Base-by-base conservation (phyloP, 768 basidiomycete species). In the Russula virescens region DNA sequence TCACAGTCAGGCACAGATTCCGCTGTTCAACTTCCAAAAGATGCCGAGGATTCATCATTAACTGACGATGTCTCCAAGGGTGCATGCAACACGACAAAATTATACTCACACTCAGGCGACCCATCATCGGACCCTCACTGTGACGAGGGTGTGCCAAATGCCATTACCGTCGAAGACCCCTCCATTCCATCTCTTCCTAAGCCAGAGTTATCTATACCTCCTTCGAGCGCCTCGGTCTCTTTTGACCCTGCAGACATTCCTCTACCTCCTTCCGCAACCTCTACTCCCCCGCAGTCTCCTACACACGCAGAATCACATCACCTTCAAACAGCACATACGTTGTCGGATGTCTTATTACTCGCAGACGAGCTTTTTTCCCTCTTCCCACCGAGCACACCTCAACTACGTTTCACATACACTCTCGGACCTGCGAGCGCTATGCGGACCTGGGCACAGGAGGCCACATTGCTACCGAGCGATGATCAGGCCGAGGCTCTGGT, bases 381-480 rank as follows among this genome's bases (percentile, higher is more conserved):
- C 21, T 87, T 80, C 71, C 88, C 89, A 5, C 87, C 88, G 2
- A 75, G 79, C 1, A 80, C 87, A 55, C 79, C 84, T 11, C 75
- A 72, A 0, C 75, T 92, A 14, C 70, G 66, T 3, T 74, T 89
- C 18, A 73, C 79, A 7, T 74, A 77, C 31, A 88, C 88, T 52
- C 84, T 93, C 81, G 91, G 91, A 10, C 88, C 87, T 1, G 84
- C 88, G 68, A 91, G 88, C 68, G 87, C 82, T 42, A 76, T 90
- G 55, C 82, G 80, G 71, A 91, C 91, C 10, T 93, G 89, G 89
- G 81, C 80, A 19, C 81, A 85, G 67, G 71, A 74, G 28, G 68
- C 71, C 3, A 54, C 72, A 0, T 71, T 73, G n/a, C 71, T 83
- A 47, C 83, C 81, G 0, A 67, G 72, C 9, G 84, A 86, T 66